Conservation (phyloP, 108 stramenopile species). For the Thalassiosira profunda region DNA sequence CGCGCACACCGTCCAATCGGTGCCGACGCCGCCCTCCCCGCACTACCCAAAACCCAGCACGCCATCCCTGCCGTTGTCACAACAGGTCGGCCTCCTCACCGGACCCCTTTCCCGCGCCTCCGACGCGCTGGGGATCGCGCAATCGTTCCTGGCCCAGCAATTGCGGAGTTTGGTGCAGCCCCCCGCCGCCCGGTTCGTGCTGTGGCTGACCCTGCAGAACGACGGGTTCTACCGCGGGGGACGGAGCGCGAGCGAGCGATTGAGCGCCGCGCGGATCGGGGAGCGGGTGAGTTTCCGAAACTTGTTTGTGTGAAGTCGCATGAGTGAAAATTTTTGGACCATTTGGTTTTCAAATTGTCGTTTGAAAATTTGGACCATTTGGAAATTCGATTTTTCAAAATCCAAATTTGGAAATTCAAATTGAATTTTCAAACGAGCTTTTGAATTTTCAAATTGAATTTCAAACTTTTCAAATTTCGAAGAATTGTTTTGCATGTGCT, state of each 20-base stretch:
- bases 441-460: no score
- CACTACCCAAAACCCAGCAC: background rate
- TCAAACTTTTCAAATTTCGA: no score
- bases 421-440: no score
- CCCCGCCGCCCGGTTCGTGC: conserved; percentile 67
- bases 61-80: background rate
- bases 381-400: no score
- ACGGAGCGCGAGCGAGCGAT: conserved; percentile 80
- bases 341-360: conserved; percentile 3
- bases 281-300: conserved; percentile 74
- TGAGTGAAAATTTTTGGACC: no score
- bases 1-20: background rate
- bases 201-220: conserved; percentile 91
- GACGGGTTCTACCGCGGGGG: conserved; percentile 88
- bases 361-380: no score
- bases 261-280: conserved; percentile 93
- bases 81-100: background rate
- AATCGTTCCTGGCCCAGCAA: conserved; percentile 3
- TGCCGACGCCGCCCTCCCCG: no score
- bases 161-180: conserved; percentile 1
- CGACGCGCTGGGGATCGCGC: background rate
- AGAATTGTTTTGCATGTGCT: no score
- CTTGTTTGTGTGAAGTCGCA: background rate
- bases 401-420: no score
- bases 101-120: conserved; percentile 9